phyloP scores from a whole-genome alignment of 495 filamentous ascomycete species.

The Trichoderma asperelloides region DNA sequence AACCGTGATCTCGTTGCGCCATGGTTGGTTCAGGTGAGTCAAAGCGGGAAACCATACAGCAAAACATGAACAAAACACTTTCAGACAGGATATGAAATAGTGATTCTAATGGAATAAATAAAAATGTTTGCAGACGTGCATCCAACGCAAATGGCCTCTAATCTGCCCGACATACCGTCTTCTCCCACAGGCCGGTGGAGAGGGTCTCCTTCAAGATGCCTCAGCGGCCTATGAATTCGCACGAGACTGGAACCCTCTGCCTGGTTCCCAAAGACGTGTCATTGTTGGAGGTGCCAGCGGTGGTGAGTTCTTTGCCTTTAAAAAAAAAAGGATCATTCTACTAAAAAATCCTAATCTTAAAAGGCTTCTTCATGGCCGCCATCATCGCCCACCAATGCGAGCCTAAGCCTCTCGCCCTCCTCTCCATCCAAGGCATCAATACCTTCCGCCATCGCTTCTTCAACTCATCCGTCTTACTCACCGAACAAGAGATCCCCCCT shows the following conservation, averaged over 20 bases:
- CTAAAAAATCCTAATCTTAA: too few relatives aligned
- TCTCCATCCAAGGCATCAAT: constrained; percentile 21
- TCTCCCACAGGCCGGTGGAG: constrained; percentile 15
- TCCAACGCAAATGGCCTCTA: constrained; percentile 18
- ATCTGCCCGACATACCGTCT: constrained; percentile 19
- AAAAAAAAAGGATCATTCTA: neutral
- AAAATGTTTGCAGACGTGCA: constrained; percentile 12
- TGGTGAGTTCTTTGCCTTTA: constrained; percentile 1
- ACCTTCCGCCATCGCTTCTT: constrained; percentile 20
- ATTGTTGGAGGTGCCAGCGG: constrained; percentile 17
- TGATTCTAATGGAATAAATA: neutral
- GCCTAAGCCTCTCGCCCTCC: constrained; percentile 15
- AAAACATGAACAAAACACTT: too few relatives aligned
- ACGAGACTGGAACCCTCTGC: neutral
- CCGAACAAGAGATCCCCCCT: constrained; percentile 14
- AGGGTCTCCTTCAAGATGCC: constrained; percentile 15
- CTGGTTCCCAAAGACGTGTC: constrained; percentile 7
- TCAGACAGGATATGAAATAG: neutral
- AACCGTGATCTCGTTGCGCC: constrained; percentile 15
- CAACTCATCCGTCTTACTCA: constrained; percentile 15
- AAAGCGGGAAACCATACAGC: neutral
- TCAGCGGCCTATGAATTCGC: constrained; percentile 18
- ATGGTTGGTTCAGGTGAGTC: constrained; percentile 17
- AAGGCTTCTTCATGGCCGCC: constrained; percentile 18
- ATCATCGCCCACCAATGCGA: constrained; percentile 16